Base-by-base conservation (phyloP, 192 early-diverging fungal genomes). In the Podila epicladia region DNA sequence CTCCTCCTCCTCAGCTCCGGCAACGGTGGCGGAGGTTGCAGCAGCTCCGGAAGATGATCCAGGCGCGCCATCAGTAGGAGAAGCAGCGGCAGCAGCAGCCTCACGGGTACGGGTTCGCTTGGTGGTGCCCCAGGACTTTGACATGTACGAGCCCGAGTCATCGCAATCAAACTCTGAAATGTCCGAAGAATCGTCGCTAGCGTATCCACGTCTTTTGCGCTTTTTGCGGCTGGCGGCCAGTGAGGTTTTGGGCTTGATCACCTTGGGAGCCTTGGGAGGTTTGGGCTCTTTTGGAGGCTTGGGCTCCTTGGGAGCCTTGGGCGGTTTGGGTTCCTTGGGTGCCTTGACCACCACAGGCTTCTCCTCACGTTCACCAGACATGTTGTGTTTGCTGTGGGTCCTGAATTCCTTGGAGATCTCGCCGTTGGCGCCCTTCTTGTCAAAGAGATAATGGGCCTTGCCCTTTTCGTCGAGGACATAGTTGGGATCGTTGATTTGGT, bases 381-480 rank as follows among this genome's bases (percentile, higher is more conserved):
- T 58, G 53, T 67, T 72, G 61, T 87, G 82, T 75, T 89, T 92
- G 85, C 66, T 93, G 83, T 96, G 94, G 53, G 90, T 93, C 61
- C 95, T 87, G 85, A 96, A 94, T 53, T 92, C 91, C 62, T 93
- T 94, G 65, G 92, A 88, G 7, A 89, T 91, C 38, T 92, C 87
- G 41, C 95, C 96, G 68, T 92, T 93, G 20, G 87, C 88, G 69
- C 86, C 92, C 82, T 87, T 95, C 85, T 91, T 94, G 61, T 97
- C 96, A 74, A 97, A 97, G 58, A 96, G 83, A 70, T 94, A 98
- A 69, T 95, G 95, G 0, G 96, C 93, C 75, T 95, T 95, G 76
- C 96, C 96, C 78, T 95, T 94, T 31, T 93, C 92, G 82, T 96
- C 95, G 22, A 97, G 82, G 17, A 94, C 90, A 74, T 98, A 98